These are phyloP conservation scores for Puccinia coronata DNA, from an alignment of 1,284 basidiomycete species.

Conservation along the genomic window DNA sequence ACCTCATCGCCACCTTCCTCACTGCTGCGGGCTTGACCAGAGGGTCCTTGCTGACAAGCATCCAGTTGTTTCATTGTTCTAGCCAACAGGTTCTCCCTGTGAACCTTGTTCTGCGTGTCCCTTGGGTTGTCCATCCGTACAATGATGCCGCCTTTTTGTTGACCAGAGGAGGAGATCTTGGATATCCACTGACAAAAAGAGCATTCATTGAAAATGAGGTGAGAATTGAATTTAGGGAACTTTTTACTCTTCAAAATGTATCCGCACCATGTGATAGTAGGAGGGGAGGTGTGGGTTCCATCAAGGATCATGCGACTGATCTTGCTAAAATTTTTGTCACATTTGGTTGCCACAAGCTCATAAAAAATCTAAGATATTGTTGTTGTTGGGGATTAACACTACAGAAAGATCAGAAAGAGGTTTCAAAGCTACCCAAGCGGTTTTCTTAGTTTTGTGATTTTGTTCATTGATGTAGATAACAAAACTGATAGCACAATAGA, in stretches of 20 bases:
- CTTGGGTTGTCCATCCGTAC: background rate
- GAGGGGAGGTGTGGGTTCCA: background rate
- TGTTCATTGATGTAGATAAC: background rate
- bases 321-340: background rate
- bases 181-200: background rate
- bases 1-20: background rate
- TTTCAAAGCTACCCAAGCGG: background rate
- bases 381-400: background rate
- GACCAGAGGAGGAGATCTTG: background rate
- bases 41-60: background rate
- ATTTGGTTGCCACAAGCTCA: background rate
- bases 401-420: background rate
- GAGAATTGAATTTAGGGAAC: background rate
- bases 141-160: background rate
- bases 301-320: background rate
- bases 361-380: background rate
- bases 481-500: background rate
- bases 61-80: background rate
- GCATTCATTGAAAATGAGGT: background rate
- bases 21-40: background rate
- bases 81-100: background rate
- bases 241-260: conserved; percentile 7
- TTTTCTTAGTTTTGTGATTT: background rate
- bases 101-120: too few species aligned
- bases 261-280: background rate